Conservation (phyloP, 371 early-diverging fungal genomes). For the Smittium culicis region DNA sequence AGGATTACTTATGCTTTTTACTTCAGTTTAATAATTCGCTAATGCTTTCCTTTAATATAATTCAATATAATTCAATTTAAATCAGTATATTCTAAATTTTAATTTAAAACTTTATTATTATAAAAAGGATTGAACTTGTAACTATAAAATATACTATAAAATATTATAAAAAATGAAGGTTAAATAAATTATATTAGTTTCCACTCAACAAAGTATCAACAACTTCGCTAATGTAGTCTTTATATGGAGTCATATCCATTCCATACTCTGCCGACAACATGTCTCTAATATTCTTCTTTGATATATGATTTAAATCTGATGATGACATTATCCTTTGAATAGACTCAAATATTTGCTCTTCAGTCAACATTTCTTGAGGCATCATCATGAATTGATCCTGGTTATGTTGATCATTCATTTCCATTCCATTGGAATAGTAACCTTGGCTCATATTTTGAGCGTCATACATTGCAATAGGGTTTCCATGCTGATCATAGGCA, state of each 20-base stretch:
- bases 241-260: constrained; percentile 53
- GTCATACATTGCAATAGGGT: background rate
- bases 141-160: background rate
- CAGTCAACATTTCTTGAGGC: constrained; percentile 40
- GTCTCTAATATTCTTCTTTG: constrained; percentile 78
- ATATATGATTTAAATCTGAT: constrained; percentile 63
- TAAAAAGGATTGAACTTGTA: too few species aligned
- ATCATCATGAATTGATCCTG: constrained; percentile 12
- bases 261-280: constrained; percentile 58
- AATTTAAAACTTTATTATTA: too few species aligned
- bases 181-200: background rate
- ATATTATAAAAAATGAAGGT: background rate
- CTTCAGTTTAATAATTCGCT: constrained; percentile 26
- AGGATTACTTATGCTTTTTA: constrained; percentile 72
- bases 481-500: constrained; percentile 4
- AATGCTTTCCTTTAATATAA: too few species aligned
- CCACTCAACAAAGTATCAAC: constrained; percentile 47
- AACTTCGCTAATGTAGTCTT: constrained; percentile 69
- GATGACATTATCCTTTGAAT: constrained; percentile 65
- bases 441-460: background rate
- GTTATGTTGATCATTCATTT: constrained; percentile 11
- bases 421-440: constrained; percentile 7
- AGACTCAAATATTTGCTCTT: constrained; percentile 68
- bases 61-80: too few species aligned
- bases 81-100: too few species aligned